Base-by-base conservation (phyloP, 495 filamentous ascomycete genomes). In the Trichoderma reesei region DNA sequence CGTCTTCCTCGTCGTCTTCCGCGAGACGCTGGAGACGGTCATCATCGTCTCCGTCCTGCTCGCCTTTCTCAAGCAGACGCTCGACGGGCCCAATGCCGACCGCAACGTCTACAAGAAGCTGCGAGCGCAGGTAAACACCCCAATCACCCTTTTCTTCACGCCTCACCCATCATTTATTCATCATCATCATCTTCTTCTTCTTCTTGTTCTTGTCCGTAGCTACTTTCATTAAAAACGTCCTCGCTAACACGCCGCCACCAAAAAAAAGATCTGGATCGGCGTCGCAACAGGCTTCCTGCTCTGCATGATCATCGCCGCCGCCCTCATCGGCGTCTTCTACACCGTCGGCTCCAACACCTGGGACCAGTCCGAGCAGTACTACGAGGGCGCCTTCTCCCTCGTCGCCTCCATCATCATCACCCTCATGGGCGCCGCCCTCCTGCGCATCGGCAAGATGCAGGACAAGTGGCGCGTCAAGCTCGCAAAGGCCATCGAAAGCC, bases 1-100 rank as follows among this genome's bases (percentile, higher is more conserved):
- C 61, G 82, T 94, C 59, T 96, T 94, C 75, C 92, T 96, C 76
- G 87, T 96, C 71, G 84, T 85, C 69, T 92, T 94, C 69, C 88
- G 91, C 70, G 91, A 96, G 79, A 86, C 86, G 41, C 75, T 96
- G 31, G 91, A 96, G 73, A 88, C 86, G 0, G 85, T 80, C 65
- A 88, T 94, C 69, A 88, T 96, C 65, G 86, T 94, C 42, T 93
- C 91, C 2, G 86, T 94, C 20, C 79, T 96, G 3, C 78, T 96
- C 59, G 85, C 90, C 34, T 94, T 91, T 69, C 76, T 94, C 56
- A 92, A 91, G 69, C 88, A 92, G 68, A 86, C 88, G 1, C 79
- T 94, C 39, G 77, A 74, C 60, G 85, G 85, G 10, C 80, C 82
- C 14, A 76, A 85, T 37, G 69, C 76, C 36, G 85, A 90, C 74